These are phyloP conservation scores for Pisolithus thermaeus DNA, from an alignment of 1,284 basidiomycete genomes.

Conservation along the genomic window DNA sequence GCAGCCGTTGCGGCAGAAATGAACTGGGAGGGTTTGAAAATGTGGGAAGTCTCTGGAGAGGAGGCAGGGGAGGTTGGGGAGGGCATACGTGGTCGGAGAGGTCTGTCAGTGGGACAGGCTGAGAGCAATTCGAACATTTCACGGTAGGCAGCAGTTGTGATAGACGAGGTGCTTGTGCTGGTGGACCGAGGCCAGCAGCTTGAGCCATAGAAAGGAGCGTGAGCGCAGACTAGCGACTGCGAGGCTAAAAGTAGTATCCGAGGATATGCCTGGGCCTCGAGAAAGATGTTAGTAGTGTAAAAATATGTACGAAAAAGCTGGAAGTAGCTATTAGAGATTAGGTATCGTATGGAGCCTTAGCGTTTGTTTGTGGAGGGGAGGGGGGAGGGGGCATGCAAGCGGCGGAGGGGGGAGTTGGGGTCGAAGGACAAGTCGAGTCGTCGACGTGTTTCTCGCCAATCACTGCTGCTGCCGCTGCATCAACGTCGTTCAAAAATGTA, in stretches of 20 bases:
- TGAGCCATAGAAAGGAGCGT: conserved; percentile 36
- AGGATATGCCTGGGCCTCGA: neutral
- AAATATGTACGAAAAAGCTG: conserved; percentile 6
- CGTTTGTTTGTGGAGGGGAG: neutral
- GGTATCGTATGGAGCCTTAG: conserved; percentile 9
- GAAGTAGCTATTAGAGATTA: conserved; percentile 6
- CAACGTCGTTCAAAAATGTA: neutral
- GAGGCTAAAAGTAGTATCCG: neutral
- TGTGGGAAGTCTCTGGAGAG: conserved; percentile 25
- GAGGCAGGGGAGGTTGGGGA: conserved; percentile 36
- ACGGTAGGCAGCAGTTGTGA: conserved; percentile 78
- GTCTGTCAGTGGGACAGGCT: conserved; percentile 60
- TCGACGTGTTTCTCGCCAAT: neutral
- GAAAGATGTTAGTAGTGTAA: conserved; percentile 10
- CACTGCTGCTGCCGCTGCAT: no score
- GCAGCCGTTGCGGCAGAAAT: conserved; percentile 32
- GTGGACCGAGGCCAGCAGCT: conserved; percentile 30
- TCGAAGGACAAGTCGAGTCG: neutral
- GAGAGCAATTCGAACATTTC: conserved; percentile 74
- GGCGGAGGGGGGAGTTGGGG: neutral
- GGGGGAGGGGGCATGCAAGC: neutral
- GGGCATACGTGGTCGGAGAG: conserved; percentile 73
- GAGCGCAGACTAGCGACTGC: neutral
- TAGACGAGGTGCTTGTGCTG: conserved; percentile 38
- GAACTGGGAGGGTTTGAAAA: conserved; percentile 32